A percentile compares a stretch with the other conserved stretches of the same genome.
Conservation (phyloP, 129 eudicot genomes). For the Flaveria ramosissima region DNA sequence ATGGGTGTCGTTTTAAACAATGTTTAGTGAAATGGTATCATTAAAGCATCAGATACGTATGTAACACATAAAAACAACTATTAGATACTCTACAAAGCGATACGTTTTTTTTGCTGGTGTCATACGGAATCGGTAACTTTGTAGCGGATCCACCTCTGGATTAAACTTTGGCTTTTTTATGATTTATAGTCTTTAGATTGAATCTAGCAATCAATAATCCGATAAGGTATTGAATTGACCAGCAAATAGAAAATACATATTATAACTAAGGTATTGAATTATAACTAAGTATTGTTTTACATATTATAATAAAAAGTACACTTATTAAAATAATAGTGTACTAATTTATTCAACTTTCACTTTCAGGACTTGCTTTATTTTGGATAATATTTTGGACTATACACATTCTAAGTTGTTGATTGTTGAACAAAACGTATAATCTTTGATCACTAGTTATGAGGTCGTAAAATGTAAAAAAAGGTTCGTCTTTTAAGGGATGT, state of each 20-base stretch:
- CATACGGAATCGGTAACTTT: neutral
- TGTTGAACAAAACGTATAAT: neutral
- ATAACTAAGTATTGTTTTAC: neutral
- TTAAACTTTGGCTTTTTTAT: neutral
- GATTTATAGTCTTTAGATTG: neutral
- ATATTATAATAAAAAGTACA: neutral
- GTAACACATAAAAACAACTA: neutral
- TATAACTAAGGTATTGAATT: neutral
- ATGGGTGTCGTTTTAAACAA: neutral
- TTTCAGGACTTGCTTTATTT: neutral
- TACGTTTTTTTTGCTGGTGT: neutral
- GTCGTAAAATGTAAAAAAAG: neutral
- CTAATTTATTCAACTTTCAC: neutral
- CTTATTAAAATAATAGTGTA: neutral
- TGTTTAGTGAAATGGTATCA: neutral
- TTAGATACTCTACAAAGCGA: neutral
- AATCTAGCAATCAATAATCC: neutral
- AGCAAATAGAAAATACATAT: too few relatives aligned
- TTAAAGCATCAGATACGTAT: neutral
- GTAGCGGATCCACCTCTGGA: neutral
- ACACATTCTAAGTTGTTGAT: neutral
- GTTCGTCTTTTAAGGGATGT: slow-evolving; percentile 4
- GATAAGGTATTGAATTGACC: neutral
- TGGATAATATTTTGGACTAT: neutral
- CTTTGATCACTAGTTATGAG: neutral